Evolutionary conservation across 768 basidiomycete genomes (phyloP).

Genomic region (Russula abietina): DNA sequence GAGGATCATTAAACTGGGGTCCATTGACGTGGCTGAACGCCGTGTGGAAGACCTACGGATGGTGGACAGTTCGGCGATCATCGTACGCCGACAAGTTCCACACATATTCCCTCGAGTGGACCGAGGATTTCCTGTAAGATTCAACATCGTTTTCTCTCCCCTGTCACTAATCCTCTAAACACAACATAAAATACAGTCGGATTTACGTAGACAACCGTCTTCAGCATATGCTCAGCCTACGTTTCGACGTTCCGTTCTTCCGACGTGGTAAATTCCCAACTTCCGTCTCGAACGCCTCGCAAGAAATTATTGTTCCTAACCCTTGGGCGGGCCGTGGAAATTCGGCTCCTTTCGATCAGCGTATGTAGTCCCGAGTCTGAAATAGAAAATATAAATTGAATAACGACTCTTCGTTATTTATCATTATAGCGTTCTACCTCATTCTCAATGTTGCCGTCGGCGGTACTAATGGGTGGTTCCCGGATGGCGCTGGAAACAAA

Average conservation of each 20-base stretch:
- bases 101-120: constrained; percentile 83
- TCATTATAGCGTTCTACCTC: constrained; percentile 84
- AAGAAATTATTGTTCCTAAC: constrained; percentile 57
- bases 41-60: constrained; percentile 66
- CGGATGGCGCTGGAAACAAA: constrained; percentile 69
- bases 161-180: constrained; percentile 19
- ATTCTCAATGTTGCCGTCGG: constrained; percentile 80
- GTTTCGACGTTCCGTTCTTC: constrained; percentile 78
- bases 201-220: constrained; percentile 84
- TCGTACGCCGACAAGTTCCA: constrained; percentile 70
- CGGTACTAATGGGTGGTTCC: constrained; percentile 91
- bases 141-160: not conserved
- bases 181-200: constrained; percentile 37
- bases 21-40: constrained; percentile 41
- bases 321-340: constrained; percentile 69
- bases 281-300: constrained; percentile 49
- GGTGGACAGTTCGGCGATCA: constrained; percentile 60
- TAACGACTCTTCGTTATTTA: too few species aligned
- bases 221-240: constrained; percentile 59
- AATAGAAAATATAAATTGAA: too few species aligned
- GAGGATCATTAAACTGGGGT: constrained; percentile 47
- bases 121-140: constrained; percentile 65
- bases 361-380: constrained; percentile 38
- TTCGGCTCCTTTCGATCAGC: constrained; percentile 78
- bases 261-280: constrained; percentile 63